Base-by-base conservation (phyloP, 2,329 filamentous ascomycete species). In the Bipolaris bicolor region DNA sequence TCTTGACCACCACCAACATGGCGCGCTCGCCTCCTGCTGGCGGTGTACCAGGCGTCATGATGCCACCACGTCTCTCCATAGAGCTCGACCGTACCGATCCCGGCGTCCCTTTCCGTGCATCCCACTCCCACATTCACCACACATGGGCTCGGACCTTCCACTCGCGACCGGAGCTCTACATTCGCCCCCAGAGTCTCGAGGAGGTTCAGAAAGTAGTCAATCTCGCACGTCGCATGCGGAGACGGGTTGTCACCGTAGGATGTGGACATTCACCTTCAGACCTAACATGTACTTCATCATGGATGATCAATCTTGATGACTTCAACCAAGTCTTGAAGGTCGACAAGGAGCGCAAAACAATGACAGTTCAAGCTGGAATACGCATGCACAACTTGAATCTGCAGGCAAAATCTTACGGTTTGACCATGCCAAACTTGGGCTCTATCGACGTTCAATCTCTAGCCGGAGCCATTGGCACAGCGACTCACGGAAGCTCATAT, bases 71-170 rank as follows among this genome's bases (percentile, higher is more conserved):
- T 57, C 76, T 88, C 62, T 66, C 78, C 56, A 78, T 79, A 60
- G 86, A 89, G 74, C 79, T 89, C 61, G 79, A 81, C 33, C 82
- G 81, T 62, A 82, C 86, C 72, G 82, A 88, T 69, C 82, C 85
- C 64, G 77, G 80, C 57, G 78, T 95, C 37, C 87, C 92, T 41
- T 97, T 98, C 80, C 90, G 89, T 74, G 90, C 91, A 5, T 83
- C 83, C 56, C 81, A 84, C 58, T 81, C 85, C 51, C 88, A 98
- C 76, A 79, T 88, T 47, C 95, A 98, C 80, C 88, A 89, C 69
- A 99, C 95, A 18, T 99, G 95, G 95, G 95, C 95, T 37, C 88
- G 89, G 72, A 98, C 95, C 48, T 97, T 96, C 80, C 88, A 90
- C 70, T 95, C 90, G 49, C 86, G 88, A 16, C 95, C 95, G 2